Evolutionary conservation across 805 yeast genomes (phyloP), one percentile per base, ranked within the genome.

Genomic region (Yarrowia alimentaria): DNA sequence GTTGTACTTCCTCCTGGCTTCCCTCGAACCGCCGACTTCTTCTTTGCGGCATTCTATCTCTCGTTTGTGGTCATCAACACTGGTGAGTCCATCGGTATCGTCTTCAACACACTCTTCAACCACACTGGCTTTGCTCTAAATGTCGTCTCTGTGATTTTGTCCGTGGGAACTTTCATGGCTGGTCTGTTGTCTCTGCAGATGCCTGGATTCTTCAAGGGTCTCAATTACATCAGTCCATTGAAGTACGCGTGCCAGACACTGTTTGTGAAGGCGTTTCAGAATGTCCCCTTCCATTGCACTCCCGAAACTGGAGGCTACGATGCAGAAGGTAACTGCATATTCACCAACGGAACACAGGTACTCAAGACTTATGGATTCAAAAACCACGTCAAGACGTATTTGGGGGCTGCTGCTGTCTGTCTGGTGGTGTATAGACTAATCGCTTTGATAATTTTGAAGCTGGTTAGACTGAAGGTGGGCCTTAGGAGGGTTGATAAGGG

Each of bases 31-130:
- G 76, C 81, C 0, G 77, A 70, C 1, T 77, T 83, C 71, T 88
- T 76, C 60, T 87, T 89, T 58, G 73, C 81, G 0, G 69, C 81
- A 58, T 73, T 79, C 16, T 78, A 79, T 56, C 71, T 78, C 20
- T 58, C 80, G 0, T 68, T 79, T 52, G 67, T 76, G 19, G 73
- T 80, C 18, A 75, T 81, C 13, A 79, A 81, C 56, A 80, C 89
- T 54, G 96, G 96, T 26, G 96, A 88, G 63, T 81, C 91, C 6
- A 69, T 88, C 24, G 96, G 96, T 0, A 84, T 88, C 6, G 73
- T 85, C 43, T 83, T 88, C 53, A 86, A 85, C 60, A 81, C 90
- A 4, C 58, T 83, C 0, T 81, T 88, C 59, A 67, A 71, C 40
- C 88, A 87, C 59, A 76, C 87, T 24, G 95, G 95, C 0, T 78